Percentiles rank a stretch among this genome's conserved stretches.
These are phyloP conservation scores for Clitocybe nebularis DNA, from an alignment of 1,284 basidiomycete species.

Conservation along the genomic window DNA sequence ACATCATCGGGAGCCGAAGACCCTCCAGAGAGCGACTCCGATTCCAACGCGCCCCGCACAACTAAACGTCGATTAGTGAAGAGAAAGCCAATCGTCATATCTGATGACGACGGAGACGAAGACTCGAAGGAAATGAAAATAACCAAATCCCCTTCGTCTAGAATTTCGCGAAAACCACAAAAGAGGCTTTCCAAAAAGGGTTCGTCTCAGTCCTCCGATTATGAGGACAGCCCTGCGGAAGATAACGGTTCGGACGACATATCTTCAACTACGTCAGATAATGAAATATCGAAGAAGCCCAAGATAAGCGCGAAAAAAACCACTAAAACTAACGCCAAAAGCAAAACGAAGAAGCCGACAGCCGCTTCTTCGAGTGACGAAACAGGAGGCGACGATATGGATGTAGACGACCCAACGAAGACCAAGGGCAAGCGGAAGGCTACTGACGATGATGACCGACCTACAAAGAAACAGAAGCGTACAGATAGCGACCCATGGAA, in stretches of 20 bases:
- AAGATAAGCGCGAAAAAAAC: conserved; percentile 23
- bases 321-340: conserved; percentile 16
- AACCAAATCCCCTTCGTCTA: conserved; percentile 14
- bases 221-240: conserved; percentile 33
- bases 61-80: conserved; percentile 32
- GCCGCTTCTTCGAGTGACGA: conserved; percentile 28
- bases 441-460: conserved; percentile 40
- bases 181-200: conserved; percentile 22
- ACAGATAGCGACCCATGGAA: conserved; percentile 80
- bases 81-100: conserved; percentile 39
- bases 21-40: conserved; percentile 28
- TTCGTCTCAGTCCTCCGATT: conserved; percentile 36
- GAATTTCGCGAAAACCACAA: conserved; percentile 14
- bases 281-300: conserved; percentile 19
- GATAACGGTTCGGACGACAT: conserved; percentile 27
- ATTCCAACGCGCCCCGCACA: conserved; percentile 29
- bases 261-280: conserved; percentile 14
- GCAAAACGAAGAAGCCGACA: conserved; percentile 14
- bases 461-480: conserved; percentile 62
- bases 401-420: conserved; percentile 46
- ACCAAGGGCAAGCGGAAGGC: conserved; percentile 49
- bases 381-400: conserved; percentile 56
- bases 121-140: conserved; percentile 17
- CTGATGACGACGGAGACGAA: conserved; percentile 38
- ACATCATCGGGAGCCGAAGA: conserved; percentile 16